Conservation (phyloP, 2,329 filamentous ascomycete genomes). For the Pseudogymnoascus sp. region DNA sequence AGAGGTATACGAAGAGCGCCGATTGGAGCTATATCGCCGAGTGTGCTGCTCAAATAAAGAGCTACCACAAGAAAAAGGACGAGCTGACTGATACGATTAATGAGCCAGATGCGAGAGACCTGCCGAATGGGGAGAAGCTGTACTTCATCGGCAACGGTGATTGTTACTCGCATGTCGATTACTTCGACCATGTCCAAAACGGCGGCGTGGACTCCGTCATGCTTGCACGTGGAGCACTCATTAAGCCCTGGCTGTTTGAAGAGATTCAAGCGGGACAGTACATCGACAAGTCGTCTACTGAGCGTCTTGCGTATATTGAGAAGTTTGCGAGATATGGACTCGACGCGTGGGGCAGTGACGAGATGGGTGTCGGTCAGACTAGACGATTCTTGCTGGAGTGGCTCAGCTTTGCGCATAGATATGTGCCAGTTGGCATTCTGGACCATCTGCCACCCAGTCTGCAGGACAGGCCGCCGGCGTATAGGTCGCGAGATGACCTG, state of each 20-base stretch:
- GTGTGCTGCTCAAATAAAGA: slow-evolving; percentile 76
- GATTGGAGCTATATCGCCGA: slow-evolving; percentile 94
- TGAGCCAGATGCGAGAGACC: slow-evolving; percentile 69
- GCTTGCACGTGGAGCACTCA: slow-evolving; percentile 90
- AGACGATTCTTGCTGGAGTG: slow-evolving; percentile 90
- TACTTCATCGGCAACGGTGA: slow-evolving; percentile 97
- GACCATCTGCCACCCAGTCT: slow-evolving; percentile 83
- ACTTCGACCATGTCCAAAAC: slow-evolving; percentile 68
- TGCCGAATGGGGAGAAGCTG: slow-evolving; percentile 61
- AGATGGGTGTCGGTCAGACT: slow-evolving; percentile 85
- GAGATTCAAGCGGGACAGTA: slow-evolving; percentile 90
- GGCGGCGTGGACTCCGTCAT: slow-evolving; percentile 87
- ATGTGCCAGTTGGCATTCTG: slow-evolving; percentile 81
- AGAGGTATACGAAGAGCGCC: slow-evolving; percentile 85
- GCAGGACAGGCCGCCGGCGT: slow-evolving; percentile 83
- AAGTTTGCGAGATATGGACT: slow-evolving; percentile 86
- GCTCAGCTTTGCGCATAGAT: slow-evolving; percentile 87
- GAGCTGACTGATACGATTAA: slow-evolving; percentile 65
- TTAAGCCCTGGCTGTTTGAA: slow-evolving; percentile 98
- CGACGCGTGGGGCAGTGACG: slow-evolving; percentile 92
- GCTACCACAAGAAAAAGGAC: slow-evolving; percentile 64
- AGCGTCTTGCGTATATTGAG: slow-evolving; percentile 79
- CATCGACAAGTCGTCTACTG: slow-evolving; percentile 84
- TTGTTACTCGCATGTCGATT: slow-evolving; percentile 88
- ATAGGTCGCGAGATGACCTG: slow-evolving; percentile 76